Conservation (phyloP, 768 basidiomycete species). For the Mrakia gelida region DNA sequence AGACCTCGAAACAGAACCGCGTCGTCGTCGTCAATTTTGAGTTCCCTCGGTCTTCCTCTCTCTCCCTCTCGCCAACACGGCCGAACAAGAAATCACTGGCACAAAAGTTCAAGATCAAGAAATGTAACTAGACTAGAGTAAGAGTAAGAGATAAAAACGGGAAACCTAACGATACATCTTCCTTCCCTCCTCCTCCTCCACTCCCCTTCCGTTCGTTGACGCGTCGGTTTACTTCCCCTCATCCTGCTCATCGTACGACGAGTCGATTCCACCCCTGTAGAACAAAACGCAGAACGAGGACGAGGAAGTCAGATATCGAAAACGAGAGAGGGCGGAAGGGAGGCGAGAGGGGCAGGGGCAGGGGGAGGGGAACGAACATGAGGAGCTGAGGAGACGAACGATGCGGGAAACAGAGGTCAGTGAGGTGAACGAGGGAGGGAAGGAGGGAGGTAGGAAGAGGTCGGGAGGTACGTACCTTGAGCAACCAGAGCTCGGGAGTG, state of each 20-base stretch:
- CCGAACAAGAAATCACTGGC: no score
- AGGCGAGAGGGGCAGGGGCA: neutral
- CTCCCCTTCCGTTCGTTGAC: neutral
- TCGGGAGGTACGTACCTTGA: conserved; percentile 37
- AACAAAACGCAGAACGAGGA: neutral
- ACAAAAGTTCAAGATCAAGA: no score
- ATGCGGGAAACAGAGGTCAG: neutral
- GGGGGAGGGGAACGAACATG: neutral
- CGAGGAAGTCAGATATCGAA: neutral
- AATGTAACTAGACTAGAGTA: neutral
- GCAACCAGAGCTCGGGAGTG: conserved; percentile 43
- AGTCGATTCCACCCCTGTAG: conserved; percentile 21
- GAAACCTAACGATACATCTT: neutral
- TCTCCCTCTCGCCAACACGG: no score
- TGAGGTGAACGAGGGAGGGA: neutral
- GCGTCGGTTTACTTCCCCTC: neutral
- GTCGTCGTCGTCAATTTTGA: no score
- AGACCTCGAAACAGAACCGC: no score
- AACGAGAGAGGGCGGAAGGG: neutral
- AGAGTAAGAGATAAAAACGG: neutral
- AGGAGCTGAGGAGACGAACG: neutral
- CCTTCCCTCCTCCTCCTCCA: no score
- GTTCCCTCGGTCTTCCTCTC: no score
- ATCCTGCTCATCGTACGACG: conserved; percentile 24
- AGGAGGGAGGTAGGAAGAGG: neutral